Conservation (phyloP, 2,329 filamentous ascomycete species). For the Torrubiella hemipterigena region DNA sequence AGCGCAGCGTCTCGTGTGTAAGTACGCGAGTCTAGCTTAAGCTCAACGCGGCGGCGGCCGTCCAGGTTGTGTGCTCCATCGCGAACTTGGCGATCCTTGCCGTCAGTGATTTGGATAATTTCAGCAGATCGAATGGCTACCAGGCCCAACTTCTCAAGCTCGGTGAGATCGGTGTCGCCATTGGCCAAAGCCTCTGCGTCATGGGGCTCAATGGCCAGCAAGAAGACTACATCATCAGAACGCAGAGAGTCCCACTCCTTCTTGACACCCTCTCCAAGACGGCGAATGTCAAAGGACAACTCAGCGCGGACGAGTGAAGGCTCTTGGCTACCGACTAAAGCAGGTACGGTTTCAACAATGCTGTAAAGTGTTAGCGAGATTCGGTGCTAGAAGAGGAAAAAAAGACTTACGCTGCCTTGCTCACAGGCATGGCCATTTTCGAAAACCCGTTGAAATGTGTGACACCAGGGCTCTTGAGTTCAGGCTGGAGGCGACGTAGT, state of each 20-base stretch:
- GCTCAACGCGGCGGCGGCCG: constrained; percentile 58
- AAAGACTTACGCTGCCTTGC: constrained; percentile 52
- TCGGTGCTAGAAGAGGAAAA: not conserved
- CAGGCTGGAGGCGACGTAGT: constrained; percentile 66
- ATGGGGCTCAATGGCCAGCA: constrained; percentile 61
- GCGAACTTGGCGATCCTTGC: constrained; percentile 63
- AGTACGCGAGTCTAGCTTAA: constrained; percentile 68
- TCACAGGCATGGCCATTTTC: constrained; percentile 81
- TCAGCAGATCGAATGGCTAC: constrained; percentile 69
- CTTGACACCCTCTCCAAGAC: constrained; percentile 62
- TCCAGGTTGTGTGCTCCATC: constrained; percentile 50
- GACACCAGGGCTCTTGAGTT: constrained; percentile 48
- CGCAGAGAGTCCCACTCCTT: constrained; percentile 84
- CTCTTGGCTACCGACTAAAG: constrained; percentile 69
- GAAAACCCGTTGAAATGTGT: constrained; percentile 73
- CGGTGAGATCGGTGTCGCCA: constrained; percentile 27
- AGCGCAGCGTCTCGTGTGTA: constrained; percentile 68
- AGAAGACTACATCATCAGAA: constrained; percentile 79
- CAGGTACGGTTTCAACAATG: constrained; percentile 73
- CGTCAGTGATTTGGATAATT: constrained; percentile 75
- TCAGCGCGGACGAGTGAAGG: constrained; percentile 83
- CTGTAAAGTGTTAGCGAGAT: constrained; percentile 15
- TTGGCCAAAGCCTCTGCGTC: constrained; percentile 40
- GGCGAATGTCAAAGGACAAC: constrained; percentile 70
- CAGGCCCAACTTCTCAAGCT: constrained; percentile 54